These are phyloP conservation scores for Echeveria elegans DNA, from an alignment of 164 flowering plant genomes.

Conservation along the genomic window DNA sequence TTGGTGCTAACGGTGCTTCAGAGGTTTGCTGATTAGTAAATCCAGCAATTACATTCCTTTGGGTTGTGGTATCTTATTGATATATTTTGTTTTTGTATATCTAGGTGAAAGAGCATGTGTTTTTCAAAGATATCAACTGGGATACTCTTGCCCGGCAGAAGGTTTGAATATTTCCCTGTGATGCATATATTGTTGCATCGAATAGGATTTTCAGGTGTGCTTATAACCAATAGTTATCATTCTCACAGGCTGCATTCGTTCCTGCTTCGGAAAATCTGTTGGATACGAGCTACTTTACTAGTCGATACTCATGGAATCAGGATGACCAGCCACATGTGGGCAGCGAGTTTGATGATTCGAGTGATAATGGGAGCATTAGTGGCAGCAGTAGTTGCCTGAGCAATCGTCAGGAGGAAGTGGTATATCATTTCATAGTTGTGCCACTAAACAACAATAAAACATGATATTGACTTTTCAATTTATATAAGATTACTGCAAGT, in stretches of 20 bases:
- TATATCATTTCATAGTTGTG: conserved; percentile 13
- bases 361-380: conserved; percentile 76
- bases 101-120: conserved; percentile 91
- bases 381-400: conserved; percentile 76
- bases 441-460: neutral
- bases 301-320: conserved; percentile 89
- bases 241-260: conserved; percentile 89
- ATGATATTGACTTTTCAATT: neutral
- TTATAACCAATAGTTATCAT: neutral
- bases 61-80: neutral
- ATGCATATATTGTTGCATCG: neutral
- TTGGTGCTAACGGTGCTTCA: conserved; percentile 92
- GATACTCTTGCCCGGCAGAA: conserved; percentile 97
- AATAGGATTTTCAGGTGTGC: neutral
- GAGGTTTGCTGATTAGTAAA: conserved; percentile 40
- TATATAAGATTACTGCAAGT: neutral
- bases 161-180: conserved; percentile 29
- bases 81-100: conserved; percentile 10
- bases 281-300: conserved; percentile 98
- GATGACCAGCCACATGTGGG: conserved; percentile 51
- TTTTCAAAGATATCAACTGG: conserved; percentile 96
- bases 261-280: conserved; percentile 86
- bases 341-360: conserved; percentile 74
- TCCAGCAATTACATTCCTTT: neutral
- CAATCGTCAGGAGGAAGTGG: conserved; percentile 86